Base-by-base conservation (phyloP, 148 eudicot genomes). In the Rhododendron mucronatum region DNA sequence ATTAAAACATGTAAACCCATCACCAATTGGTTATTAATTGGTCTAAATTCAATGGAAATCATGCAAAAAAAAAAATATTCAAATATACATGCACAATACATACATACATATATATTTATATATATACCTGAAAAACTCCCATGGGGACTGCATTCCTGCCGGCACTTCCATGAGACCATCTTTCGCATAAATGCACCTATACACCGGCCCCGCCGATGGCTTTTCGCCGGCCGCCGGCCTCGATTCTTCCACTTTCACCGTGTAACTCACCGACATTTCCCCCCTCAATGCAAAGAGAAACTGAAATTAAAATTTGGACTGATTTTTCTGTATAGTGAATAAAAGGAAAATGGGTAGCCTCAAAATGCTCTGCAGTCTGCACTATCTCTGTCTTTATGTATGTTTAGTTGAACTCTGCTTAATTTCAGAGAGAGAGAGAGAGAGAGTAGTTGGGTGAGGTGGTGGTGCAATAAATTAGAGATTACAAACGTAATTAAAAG, bases 201-300 rank as follows among this genome's bases (percentile, higher is more conserved):
- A 95, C 7, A 94, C 98, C 4, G 93, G 91, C 80, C 99, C 99
- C 0, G 98, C 98, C 18, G 98, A 92, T 47, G 96, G 93, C 88
- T 28, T 93, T 5, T 83, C 85, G 21, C 81, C 89, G 1, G 90
- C 89, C 1, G 91, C 97, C 51, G 89, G 88, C 90, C 90, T 88
- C 15, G 89, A 87, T 44, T 87, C 98, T 86, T 92, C 98, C 21
- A 95, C 99, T 84, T 95, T 90, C 82, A 91, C 94, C 0, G 91
- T 86, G 61, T 95, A 97, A 12, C 35, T 71, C 76, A 85, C 88
- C 69, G 87, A 80, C 93, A 93, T 90, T 87, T 18, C 2, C 23
- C n/a, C n/a, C 35, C 69, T 59, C 71, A 35, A 48, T 30, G 59
- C 84, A 50, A 80, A 51, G 73, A 80, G 37, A 37, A 7, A 2